Conservation (phyloP, 2,329 filamentous ascomycete species). For the Pseudocercospora fijiensis region DNA sequence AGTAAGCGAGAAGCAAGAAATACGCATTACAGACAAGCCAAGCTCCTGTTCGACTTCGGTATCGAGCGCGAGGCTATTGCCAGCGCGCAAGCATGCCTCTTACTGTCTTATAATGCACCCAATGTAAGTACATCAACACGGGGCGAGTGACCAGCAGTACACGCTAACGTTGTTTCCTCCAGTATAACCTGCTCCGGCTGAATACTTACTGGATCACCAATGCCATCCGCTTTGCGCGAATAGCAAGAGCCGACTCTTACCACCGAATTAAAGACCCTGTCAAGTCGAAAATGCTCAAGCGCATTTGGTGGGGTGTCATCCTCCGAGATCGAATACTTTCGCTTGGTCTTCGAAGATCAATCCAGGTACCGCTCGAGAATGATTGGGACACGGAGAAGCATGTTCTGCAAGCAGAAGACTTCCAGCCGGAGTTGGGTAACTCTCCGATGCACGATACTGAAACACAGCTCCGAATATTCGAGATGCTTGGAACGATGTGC, state of each 20-base stretch:
- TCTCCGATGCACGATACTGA: constrained; percentile 27
- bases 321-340: constrained; percentile 26
- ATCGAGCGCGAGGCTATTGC: constrained; percentile 24
- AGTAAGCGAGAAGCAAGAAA: constrained; percentile 27
- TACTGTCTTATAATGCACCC: constrained; percentile 25
- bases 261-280: constrained; percentile 23
- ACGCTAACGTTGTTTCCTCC: background rate
- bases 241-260: constrained; percentile 25
- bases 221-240: constrained; percentile 26
- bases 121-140: constrained; percentile 8
- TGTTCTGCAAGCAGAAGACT: constrained; percentile 22
- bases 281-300: constrained; percentile 22
- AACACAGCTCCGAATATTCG: constrained; percentile 27
- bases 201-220: constrained; percentile 29
- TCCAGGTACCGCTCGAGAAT: constrained; percentile 21
- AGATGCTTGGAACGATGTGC: constrained; percentile 22
- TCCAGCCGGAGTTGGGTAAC: constrained; percentile 24
- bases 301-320: constrained; percentile 28
- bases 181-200: constrained; percentile 25
- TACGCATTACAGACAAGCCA: constrained; percentile 24
- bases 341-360: constrained; percentile 21
- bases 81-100: constrained; percentile 25
- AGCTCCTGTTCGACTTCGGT: constrained; percentile 27
- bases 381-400: constrained; percentile 26
- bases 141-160: background rate